phyloP scores from a whole-genome alignment of 805 yeast genomes.

The Metschnikowia picachoensis region DNA sequence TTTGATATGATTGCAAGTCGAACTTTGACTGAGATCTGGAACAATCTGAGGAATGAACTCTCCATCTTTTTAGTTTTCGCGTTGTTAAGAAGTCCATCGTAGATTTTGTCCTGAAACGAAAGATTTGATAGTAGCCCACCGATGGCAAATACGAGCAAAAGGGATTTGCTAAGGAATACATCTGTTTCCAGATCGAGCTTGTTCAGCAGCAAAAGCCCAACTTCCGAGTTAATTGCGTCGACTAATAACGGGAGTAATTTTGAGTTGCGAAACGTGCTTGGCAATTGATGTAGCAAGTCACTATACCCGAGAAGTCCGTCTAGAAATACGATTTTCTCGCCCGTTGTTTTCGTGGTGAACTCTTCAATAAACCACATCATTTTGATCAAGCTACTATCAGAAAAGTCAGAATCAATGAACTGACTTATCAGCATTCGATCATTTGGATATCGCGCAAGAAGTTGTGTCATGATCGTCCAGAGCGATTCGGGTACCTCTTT shows the following conservation, averaged over 20 bases:
- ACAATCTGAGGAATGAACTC: constrained; percentile 23
- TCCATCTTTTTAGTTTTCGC: constrained; percentile 22
- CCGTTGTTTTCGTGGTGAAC: constrained; percentile 64
- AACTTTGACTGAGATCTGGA: constrained; percentile 29
- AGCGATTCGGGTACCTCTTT: constrained; percentile 57
- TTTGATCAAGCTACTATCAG: constrained; percentile 78
- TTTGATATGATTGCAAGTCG: constrained; percentile 40
- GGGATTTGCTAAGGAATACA: constrained; percentile 41
- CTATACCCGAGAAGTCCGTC: constrained; percentile 49
- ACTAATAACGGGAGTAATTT: constrained; percentile 72
- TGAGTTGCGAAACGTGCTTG: constrained; percentile 48
- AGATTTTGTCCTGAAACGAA: constrained; percentile 69
- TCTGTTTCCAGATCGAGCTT: constrained; percentile 28
- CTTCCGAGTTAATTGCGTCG: constrained; percentile 45
- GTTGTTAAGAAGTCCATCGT: constrained; percentile 39
- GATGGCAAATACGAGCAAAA: constrained; percentile 56
- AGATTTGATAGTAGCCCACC: constrained; percentile 68
- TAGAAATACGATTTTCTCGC: constrained; percentile 67
- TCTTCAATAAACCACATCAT: constrained; percentile 81
- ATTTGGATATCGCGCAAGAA: constrained; percentile 55
- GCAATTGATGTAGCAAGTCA: constrained; percentile 30
- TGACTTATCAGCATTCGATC: constrained; percentile 60
- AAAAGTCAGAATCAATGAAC: constrained; percentile 67
- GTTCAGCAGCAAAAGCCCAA: constrained; percentile 19
- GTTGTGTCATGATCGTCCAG: constrained; percentile 44